Conservation (phyloP, 768 basidiomycete species). For the Panus rudis region DNA sequence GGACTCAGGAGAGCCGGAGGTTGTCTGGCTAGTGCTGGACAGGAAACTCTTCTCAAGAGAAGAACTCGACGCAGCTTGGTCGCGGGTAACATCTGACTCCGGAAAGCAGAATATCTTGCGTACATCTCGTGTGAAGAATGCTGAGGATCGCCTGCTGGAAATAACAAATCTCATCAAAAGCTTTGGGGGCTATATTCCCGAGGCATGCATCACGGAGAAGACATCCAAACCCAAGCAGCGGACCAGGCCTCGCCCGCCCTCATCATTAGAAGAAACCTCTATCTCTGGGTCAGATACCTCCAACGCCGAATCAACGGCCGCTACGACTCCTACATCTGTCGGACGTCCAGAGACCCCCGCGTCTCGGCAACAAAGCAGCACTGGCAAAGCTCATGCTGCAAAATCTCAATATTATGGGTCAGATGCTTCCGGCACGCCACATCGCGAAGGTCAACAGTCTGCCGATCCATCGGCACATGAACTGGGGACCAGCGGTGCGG, state of each 20-base stretch:
- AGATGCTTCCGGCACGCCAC: no score
- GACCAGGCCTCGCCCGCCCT: background rate
- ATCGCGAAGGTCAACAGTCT: background rate
- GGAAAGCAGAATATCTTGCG: background rate
- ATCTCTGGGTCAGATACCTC: background rate
- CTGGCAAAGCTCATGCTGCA: background rate
- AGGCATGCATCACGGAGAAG: background rate
- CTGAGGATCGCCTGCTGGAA: constrained; percentile 4
- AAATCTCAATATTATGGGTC: background rate
- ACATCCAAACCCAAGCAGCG: background rate
- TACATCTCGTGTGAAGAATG: background rate
- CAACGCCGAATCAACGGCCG: background rate
- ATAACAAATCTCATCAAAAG: constrained; percentile 5
- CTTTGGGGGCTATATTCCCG: constrained; percentile 4
- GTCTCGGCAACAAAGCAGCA: background rate
- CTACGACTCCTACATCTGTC: background rate
- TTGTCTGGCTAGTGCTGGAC: constrained; percentile 58
- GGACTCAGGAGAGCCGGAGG: constrained; percentile 53
- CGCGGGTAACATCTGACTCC: constrained; percentile 23
- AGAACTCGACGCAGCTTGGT: constrained; percentile 48
- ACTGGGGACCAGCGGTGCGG: no score
- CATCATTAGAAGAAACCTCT: background rate
- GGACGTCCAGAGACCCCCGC: background rate
- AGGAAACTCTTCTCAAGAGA: constrained; percentile 41
- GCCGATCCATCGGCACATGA: no score